These are phyloP conservation scores for Toxicodendron radicans DNA, from an alignment of 345 rosid genomes.

Conservation along the genomic window DNA sequence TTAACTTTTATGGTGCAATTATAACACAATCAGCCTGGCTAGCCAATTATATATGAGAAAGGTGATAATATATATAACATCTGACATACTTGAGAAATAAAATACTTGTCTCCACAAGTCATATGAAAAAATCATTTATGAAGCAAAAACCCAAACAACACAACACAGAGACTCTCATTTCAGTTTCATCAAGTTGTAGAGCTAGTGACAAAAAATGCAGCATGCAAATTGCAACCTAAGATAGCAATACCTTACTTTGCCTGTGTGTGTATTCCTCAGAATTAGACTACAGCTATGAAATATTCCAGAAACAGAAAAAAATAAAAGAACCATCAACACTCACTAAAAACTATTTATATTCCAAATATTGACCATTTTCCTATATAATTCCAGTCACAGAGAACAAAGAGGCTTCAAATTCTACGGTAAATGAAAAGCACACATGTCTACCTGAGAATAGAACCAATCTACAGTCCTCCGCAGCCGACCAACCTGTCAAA, in stretches of 20 bases:
- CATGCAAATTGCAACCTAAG: background rate
- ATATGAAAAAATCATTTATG: background rate
- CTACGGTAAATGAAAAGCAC: background rate
- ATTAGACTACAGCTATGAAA: background rate
- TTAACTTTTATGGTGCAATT: constrained; percentile 44
- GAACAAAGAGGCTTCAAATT: background rate
- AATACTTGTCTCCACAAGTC: background rate
- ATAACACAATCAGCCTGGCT: constrained; percentile 29
- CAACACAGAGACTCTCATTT: background rate
- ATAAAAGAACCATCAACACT: background rate
- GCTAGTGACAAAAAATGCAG: background rate
- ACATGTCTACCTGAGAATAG: constrained; percentile 58
- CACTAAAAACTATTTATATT: too few species aligned
- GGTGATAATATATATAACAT: background rate
- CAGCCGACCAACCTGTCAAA: constrained; percentile 75
- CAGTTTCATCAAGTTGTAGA: background rate
- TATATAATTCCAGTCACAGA: background rate
- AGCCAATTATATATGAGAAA: background rate
- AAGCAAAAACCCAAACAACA: background rate
- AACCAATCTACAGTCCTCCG: constrained; percentile 81
- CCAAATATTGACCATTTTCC: too few species aligned
- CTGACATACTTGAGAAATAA: background rate
- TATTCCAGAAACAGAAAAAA: background rate
- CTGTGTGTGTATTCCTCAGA: background rate
- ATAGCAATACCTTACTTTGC: background rate